Evolutionary conservation across 176 grass and related monocot genomes (phyloP).

Genomic region (Typha latifolia): DNA sequence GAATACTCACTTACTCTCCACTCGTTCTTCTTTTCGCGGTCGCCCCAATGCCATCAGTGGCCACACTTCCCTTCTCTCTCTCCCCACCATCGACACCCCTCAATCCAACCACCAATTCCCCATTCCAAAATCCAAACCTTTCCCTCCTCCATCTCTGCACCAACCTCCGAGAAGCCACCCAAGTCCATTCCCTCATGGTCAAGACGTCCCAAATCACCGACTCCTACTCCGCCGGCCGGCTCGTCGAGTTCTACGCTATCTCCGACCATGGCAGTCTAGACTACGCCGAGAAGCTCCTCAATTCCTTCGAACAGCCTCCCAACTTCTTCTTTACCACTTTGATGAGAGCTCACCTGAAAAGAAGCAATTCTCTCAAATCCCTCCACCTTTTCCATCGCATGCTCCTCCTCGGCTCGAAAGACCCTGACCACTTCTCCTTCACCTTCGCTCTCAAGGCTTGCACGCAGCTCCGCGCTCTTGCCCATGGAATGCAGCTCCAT

Average conservation of each 20-base stretch:
- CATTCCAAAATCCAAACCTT: conserved; percentile 4
- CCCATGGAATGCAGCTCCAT: conserved; percentile 31
- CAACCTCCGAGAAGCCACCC: conserved; percentile 17
- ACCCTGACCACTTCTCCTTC: conserved; percentile 31
- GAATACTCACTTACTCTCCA: too few relatives aligned
- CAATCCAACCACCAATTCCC: not conserved
- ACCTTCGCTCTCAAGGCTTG: conserved; percentile 40
- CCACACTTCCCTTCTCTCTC: conserved; percentile 18
- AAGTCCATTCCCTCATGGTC: conserved; percentile 12
- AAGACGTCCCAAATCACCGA: conserved; percentile 11
- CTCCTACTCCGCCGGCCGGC: conserved; percentile 16
- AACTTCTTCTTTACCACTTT: conserved; percentile 12
- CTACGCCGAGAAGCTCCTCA: conserved; percentile 12
- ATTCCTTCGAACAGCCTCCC: not conserved
- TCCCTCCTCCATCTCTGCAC: conserved; percentile 18
- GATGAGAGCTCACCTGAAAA: conserved; percentile 6
- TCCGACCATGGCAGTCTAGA: conserved; percentile 1
- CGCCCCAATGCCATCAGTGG: conserved; percentile 22
- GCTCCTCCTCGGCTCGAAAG: conserved; percentile 32
- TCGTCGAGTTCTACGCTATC: conserved; percentile 18
- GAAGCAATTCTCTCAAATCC: conserved; percentile 24
- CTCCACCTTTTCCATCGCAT: conserved; percentile 37
- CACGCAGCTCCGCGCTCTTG: conserved; percentile 22
- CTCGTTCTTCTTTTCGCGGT: too few relatives aligned
- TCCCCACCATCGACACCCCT: not conserved